Base-by-base conservation (phyloP, 805 yeast genomes). In the Tetrapisispora taiwanensis region DNA sequence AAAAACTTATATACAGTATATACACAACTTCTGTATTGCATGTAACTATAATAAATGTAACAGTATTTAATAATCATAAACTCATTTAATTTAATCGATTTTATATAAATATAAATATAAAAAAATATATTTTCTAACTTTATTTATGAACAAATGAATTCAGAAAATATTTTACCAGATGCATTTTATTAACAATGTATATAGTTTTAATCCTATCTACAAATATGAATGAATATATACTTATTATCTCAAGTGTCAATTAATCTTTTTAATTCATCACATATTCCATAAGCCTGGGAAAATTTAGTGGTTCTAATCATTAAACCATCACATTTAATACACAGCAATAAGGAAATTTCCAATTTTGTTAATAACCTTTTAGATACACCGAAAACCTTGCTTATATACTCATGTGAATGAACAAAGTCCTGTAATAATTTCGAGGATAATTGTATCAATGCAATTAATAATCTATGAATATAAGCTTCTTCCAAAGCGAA, bases 351-450 rank as follows among this genome's bases (percentile, higher is more conserved):
- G 4, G 58, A 46, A 3, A 55, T 47, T 46, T 62, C 66, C 22
- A 62, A 41, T 38, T 50, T 52, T 8, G 57, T 54, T 12, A 62
- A 47, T 7, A 58, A 50, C 41, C 47, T 54, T 41, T 55, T 59
- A 4, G 70, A 57, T 13, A 74, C 58, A 0, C 78, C 78, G 22
- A 73, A 73, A 0, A 71, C 75, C 34, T 69, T 68, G 33, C 75
- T 70, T 45, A 69, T 71, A 44, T 73, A 66, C 38, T 59, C 60
- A 54, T 72, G 76, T 3, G 70, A 65, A 50, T 70, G 72, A 35
- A 64, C 63, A 22, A 65, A 57, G 52, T 74, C 79, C 49, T 74
- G 78, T 7, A 71, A 53, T n/a, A 66, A 53, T 51, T 74, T 74
- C 30, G 72, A 65, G 9, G 76, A 71, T 1, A 73, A 53, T 5